These are phyloP conservation scores for Colletotrichum graminicola DNA, from an alignment of 2,329 filamentous ascomycete genomes.

Conservation along the genomic window DNA sequence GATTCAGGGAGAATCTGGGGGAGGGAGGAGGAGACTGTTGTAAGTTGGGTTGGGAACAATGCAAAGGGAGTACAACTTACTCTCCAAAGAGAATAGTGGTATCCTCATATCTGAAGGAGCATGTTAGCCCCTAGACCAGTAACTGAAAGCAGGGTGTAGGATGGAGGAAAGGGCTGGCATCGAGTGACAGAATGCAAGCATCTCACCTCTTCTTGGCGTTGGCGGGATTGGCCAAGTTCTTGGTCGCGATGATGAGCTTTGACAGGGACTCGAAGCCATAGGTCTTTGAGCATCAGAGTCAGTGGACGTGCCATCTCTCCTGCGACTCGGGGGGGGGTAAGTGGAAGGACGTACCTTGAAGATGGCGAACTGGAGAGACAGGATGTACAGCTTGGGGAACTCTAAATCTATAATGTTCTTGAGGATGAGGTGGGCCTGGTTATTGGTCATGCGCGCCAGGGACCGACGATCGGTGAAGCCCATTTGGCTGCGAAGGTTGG, in stretches of 20 bases:
- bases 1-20: constrained; percentile 50
- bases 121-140: background rate
- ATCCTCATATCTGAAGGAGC: constrained; percentile 55
- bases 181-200: background rate
- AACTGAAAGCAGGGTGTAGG: background rate
- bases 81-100: constrained; percentile 54
- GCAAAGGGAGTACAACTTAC: constrained; percentile 44
- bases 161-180: background rate
- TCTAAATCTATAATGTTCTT: constrained; percentile 51
- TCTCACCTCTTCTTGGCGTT: constrained; percentile 53
- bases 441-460: constrained; percentile 55
- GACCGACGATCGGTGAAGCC: constrained; percentile 53
- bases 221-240: constrained; percentile 50
- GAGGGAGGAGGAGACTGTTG: background rate
- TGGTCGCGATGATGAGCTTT: constrained; percentile 52
- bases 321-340: background rate
- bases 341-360: constrained; percentile 51
- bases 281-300: constrained; percentile 49
- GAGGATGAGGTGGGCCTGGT: constrained; percentile 60
- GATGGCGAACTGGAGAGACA: constrained; percentile 55
- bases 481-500: constrained; percentile 47
- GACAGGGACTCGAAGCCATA: constrained; percentile 56
- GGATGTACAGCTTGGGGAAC: constrained; percentile 55
- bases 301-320: background rate
- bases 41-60: background rate